Conservation (phyloP, 1,284 basidiomycete genomes). For the Peniophora sp. region DNA sequence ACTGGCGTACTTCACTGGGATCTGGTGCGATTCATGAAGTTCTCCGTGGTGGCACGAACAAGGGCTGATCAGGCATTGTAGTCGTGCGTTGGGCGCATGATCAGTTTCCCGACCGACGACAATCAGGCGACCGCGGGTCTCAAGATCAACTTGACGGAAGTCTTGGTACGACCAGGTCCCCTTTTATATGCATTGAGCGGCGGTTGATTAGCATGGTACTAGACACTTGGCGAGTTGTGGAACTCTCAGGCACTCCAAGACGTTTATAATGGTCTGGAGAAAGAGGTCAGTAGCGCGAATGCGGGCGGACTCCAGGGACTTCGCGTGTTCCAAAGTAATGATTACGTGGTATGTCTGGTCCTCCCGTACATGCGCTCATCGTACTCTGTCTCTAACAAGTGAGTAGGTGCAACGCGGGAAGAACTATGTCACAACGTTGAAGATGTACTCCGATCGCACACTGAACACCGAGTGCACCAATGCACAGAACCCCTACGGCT, state of each 20-base stretch:
- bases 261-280: slow-evolving; percentile 32
- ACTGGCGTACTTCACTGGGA: slow-evolving; percentile 59
- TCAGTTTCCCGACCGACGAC: slow-evolving; percentile 49
- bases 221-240: slow-evolving; percentile 46
- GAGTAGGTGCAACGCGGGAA: slow-evolving; percentile 50
- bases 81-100: slow-evolving; percentile 55
- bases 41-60: slow-evolving; percentile 18
- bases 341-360: slow-evolving; percentile 61
- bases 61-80: slow-evolving; percentile 16
- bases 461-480: slow-evolving; percentile 61
- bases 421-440: slow-evolving; percentile 51
- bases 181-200: slow-evolving; percentile 47
- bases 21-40: slow-evolving; percentile 34
- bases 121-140: slow-evolving; percentile 17
- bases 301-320: slow-evolving; percentile 49
- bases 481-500: slow-evolving; percentile 54
- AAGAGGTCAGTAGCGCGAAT: slow-evolving; percentile 40
- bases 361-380: neutral
- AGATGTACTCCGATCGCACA: slow-evolving; percentile 58
- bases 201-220: slow-evolving; percentile 44
- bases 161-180: slow-evolving; percentile 10
- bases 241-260: slow-evolving; percentile 31
- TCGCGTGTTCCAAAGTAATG: slow-evolving; percentile 57
- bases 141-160: slow-evolving; percentile 42
- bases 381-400: neutral